A percentile compares a stretch with the other conserved stretches of the same genome.
Conservation (phyloP, 805 yeast species). For the Metschnikowia matae region DNA sequence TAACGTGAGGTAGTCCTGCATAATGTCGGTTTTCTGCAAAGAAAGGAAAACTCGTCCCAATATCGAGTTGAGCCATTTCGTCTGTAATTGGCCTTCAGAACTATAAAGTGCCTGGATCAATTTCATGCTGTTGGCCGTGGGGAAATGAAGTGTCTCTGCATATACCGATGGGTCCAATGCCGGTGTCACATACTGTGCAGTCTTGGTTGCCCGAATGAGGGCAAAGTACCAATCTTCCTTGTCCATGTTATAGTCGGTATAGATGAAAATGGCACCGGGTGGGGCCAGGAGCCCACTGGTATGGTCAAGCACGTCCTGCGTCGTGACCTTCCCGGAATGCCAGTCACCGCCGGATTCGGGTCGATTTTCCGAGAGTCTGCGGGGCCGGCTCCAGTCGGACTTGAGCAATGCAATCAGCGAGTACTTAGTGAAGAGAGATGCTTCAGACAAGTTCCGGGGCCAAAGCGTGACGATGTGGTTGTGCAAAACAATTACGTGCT, state of each 20-base stretch:
- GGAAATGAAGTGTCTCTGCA: constrained; percentile 72
- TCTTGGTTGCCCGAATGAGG: constrained; percentile 70
- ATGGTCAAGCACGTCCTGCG: constrained; percentile 24
- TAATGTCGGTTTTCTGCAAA: constrained; percentile 63
- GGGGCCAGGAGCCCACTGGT: constrained; percentile 27
- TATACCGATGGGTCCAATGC: constrained; percentile 46
- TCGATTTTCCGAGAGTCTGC: constrained; percentile 19
- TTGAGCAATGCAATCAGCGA: constrained; percentile 73
- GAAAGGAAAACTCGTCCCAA: constrained; percentile 79
- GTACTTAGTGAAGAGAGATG: constrained; percentile 73
- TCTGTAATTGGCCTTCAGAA: constrained; percentile 74
- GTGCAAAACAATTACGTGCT: constrained; percentile 74
- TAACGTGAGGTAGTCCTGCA: constrained; percentile 53
- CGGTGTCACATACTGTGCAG: constrained; percentile 16
- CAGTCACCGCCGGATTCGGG: constrained; percentile 7
- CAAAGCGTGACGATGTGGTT: constrained; percentile 71
- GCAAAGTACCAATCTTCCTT: constrained; percentile 95
- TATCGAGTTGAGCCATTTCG: constrained; percentile 88
- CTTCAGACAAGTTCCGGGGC: constrained; percentile 78
- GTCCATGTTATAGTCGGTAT: constrained; percentile 71
- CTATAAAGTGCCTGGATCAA: constrained; percentile 76
- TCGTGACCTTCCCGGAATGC: constrained; percentile 17
- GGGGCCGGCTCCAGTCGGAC: constrained; percentile 32
- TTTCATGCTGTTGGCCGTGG: constrained; percentile 65
- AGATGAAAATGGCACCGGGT: constrained; percentile 51